Percentiles rank a stretch among this genome's conserved stretches.
phyloP scores from a whole-genome alignment of 2,329 filamentous ascomycete genomes.

The Beauveria rudraprayagi region DNA sequence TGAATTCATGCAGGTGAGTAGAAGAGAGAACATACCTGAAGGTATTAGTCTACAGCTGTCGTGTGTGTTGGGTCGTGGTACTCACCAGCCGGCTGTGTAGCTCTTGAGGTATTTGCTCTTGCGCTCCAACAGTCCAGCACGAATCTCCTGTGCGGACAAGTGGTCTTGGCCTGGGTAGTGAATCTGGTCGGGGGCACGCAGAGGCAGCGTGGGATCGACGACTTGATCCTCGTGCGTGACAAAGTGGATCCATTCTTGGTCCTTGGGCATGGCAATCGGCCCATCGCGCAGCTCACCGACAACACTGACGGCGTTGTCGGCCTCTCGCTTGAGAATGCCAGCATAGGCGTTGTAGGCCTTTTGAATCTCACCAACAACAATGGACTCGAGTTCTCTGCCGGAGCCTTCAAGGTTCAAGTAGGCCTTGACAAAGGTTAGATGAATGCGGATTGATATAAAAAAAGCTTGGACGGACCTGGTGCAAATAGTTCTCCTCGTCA shows the following conservation, averaged over 20 bases:
- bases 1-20: constrained; percentile 97
- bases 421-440: constrained; percentile 48
- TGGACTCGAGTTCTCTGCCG: constrained; percentile 88
- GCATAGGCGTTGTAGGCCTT: constrained; percentile 95
- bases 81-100: constrained; percentile 89
- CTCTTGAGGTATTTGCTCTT: constrained; percentile 99
- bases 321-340: constrained; percentile 83
- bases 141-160: constrained; percentile 71
- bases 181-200: constrained; percentile 73
- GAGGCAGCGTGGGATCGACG: constrained; percentile 72
- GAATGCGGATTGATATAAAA: background rate
- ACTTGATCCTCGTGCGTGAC: constrained; percentile 76
- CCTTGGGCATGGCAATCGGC: constrained; percentile 87
- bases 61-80: background rate
- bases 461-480: constrained; percentile 54
- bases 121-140: constrained; percentile 84
- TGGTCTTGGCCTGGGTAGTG: constrained; percentile 87
- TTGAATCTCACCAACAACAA: constrained; percentile 94
- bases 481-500: constrained; percentile 94
- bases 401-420: constrained; percentile 92
- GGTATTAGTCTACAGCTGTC: background rate
- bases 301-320: constrained; percentile 69
- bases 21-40: constrained; percentile 87
- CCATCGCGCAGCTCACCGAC: constrained; percentile 76
- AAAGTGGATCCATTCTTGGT: constrained; percentile 83